A percentile compares a stretch with the other conserved stretches of the same genome.
phyloP scores from a whole-genome alignment of 495 filamentous ascomycete species.

The Penicillium goetzii region DNA sequence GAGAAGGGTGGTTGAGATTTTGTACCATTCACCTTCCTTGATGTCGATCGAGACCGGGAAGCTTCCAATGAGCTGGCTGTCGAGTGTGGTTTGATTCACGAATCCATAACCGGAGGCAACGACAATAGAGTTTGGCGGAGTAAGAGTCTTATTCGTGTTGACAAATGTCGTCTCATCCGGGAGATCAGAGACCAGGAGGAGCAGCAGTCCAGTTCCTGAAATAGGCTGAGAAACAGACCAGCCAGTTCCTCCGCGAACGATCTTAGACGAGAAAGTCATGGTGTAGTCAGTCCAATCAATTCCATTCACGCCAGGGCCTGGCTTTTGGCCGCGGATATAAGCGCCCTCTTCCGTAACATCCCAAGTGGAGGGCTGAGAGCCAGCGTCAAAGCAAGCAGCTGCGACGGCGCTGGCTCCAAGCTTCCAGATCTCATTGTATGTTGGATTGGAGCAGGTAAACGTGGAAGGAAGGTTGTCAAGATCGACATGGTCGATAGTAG shows the following conservation, averaged over 20 bases:
- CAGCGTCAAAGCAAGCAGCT: constrained; percentile 7
- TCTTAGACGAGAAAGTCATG: constrained; percentile 26
- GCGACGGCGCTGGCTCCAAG: constrained; percentile 25
- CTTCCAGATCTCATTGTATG: constrained; percentile 32
- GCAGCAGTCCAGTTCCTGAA: constrained; percentile 6
- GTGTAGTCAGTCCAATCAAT: constrained; percentile 24
- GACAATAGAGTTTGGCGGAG: constrained; percentile 9
- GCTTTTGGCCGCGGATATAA: neutral
- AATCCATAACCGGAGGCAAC: constrained; percentile 13
- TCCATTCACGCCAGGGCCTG: neutral
- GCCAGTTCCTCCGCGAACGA: constrained; percentile 27
- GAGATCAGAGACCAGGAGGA: constrained; percentile 10
- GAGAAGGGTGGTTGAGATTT: constrained; percentile 7
- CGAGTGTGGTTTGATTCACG: constrained; percentile 18
- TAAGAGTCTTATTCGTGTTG: constrained; percentile 7
- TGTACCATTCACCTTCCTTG: constrained; percentile 20
- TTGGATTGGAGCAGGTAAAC: constrained; percentile 24
- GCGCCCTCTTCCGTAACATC: neutral
- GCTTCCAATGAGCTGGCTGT: neutral
- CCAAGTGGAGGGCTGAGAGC: neutral
- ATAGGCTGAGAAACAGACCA: constrained; percentile 22
- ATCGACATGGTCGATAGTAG: neutral
- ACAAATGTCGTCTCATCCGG: constrained; percentile 8
- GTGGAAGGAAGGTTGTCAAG: constrained; percentile 16
- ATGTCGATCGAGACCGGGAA: constrained; percentile 12